A percentile compares a stretch with the other conserved stretches of the same genome.
These are phyloP conservation scores for Yamadazyma takamatsuzukensis DNA, from an alignment of 805 yeast species.

Conservation along the genomic window DNA sequence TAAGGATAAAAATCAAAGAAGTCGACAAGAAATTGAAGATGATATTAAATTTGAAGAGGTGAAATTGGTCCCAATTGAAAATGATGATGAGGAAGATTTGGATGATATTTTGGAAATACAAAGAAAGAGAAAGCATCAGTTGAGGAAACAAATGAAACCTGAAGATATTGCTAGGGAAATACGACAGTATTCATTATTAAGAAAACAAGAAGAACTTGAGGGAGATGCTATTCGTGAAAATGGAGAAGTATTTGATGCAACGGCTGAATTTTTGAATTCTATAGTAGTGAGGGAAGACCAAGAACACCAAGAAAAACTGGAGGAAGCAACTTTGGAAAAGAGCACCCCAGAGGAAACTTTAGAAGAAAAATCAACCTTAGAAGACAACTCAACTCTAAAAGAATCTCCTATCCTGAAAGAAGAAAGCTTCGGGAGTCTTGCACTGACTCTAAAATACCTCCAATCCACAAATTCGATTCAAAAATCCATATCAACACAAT, in stretches of 20 bases:
- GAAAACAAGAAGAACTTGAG: conserved; percentile 15
- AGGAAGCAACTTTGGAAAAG: neutral
- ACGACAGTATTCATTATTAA: conserved; percentile 16
- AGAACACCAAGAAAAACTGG: neutral
- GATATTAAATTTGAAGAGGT: conserved; percentile 16
- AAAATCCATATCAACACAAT: conserved; percentile 4
- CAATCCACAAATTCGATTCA: conserved; percentile 18
- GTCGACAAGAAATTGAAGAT: conserved; percentile 16
- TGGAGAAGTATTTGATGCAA: conserved; percentile 37
- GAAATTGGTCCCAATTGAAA: conserved; percentile 17
- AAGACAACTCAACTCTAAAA: conserved; percentile 7
- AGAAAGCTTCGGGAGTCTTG: conserved; percentile 15
- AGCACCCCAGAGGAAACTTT: neutral
- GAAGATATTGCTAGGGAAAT: conserved; percentile 39
- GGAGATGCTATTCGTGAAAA: conserved; percentile 7
- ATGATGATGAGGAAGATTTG: conserved; percentile 27
- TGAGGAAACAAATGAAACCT: conserved; percentile 24
- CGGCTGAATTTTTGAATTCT: conserved; percentile 35
- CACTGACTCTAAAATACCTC: conserved; percentile 26
- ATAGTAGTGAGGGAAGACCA: conserved; percentile 8
- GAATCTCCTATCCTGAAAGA: neutral
- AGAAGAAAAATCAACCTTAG: neutral
- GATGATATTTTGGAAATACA: conserved; percentile 16
- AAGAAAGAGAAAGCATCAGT: conserved; percentile 23
- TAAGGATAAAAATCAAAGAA: conserved; percentile 25